Evolutionary conservation across 331 rosid genomes (phyloP), one percentile per base, ranked within the genome.

Genomic region (Stylosanthes scabra): DNA sequence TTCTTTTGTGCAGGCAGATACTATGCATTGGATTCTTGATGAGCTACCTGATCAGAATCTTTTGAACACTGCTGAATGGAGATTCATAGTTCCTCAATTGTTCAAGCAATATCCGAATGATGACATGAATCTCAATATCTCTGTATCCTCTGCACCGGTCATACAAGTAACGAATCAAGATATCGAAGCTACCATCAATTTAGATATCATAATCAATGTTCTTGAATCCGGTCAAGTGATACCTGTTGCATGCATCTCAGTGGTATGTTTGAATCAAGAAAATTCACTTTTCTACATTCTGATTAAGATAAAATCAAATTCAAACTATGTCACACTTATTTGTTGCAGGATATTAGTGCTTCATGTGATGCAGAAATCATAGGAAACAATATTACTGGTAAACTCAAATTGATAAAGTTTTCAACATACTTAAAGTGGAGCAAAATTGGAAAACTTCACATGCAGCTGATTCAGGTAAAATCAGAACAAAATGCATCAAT

Each of bases 11-110:
- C 93, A 91, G 98, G 91, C 78, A 72, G 83, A 84, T 80, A 75
- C 63, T 58, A 63, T 86, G 94, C 86, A 87, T 41, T 84, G 93
- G 95, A 71, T 70, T 65, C 72, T 91, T 65, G 81, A 89, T 75
- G 80, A 84, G 29, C 62, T 76, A 63, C 86, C 96, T 1, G 81
- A 84, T 72, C 93, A 81, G 78, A 59, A 83, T 47, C 74, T 85
- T 78, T 66, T 91, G 83, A 91, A 89, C 83, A 91, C 97, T 56
- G 78, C 90, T 5, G 80, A 69, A 60, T 94, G 97, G 98, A 91
- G 81, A 87, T 81, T 83, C 80, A 62, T 91, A 75, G 57, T 91
- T 83, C 98, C 98, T 74, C 89, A 78, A 80, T 80, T 94, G 29
- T 94, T 88, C 91, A 82, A 71, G 77, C 69, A 39, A 45, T 94